Conservation (phyloP, 768 basidiomycete species). For the Mrakia hoshinonis region DNA sequence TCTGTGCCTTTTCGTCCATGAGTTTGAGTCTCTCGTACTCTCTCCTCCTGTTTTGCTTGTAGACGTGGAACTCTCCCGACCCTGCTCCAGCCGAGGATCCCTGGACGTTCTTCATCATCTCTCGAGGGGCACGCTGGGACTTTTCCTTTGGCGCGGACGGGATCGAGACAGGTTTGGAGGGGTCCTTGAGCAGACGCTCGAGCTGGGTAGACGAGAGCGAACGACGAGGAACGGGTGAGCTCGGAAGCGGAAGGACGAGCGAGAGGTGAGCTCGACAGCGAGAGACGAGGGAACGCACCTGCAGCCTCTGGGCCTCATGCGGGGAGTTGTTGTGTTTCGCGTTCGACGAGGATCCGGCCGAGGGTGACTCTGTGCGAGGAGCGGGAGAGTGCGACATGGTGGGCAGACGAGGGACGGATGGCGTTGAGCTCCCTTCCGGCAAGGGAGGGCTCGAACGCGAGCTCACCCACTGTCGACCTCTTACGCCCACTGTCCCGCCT, state of each 20-base stretch:
- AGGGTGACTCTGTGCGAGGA: neutral
- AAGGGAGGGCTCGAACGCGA: too few relatives aligned
- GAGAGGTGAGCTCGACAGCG: neutral
- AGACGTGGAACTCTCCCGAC: slow-evolving; percentile 96
- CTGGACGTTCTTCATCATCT: slow-evolving; percentile 94
- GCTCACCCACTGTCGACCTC: too few relatives aligned
- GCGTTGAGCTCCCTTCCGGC: neutral
- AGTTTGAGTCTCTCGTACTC: slow-evolving; percentile 92
- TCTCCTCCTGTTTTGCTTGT: slow-evolving; percentile 84
- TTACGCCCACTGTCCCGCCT: too few relatives aligned
- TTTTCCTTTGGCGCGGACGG: slow-evolving; percentile 77
- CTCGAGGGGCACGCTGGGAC: slow-evolving; percentile 66
- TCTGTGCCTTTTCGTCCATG: slow-evolving; percentile 81
- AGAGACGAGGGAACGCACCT: slow-evolving; percentile 8
- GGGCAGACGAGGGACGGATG: neutral
- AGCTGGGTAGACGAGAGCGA: slow-evolving; percentile 49
- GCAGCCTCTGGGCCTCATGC: slow-evolving; percentile 25
- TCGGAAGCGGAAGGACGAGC: neutral
- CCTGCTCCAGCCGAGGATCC: slow-evolving; percentile 96
- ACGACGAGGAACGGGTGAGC: neutral
- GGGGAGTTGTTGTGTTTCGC: slow-evolving; percentile 26
- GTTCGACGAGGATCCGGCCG: neutral
- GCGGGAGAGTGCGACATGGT: slow-evolving; percentile 17
- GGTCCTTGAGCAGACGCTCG: slow-evolving; percentile 81
- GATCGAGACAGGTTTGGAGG: slow-evolving; percentile 67